These are phyloP conservation scores for Daldinia sp. DNA, from an alignment of 2,329 filamentous ascomycete species.

Conservation along the genomic window DNA sequence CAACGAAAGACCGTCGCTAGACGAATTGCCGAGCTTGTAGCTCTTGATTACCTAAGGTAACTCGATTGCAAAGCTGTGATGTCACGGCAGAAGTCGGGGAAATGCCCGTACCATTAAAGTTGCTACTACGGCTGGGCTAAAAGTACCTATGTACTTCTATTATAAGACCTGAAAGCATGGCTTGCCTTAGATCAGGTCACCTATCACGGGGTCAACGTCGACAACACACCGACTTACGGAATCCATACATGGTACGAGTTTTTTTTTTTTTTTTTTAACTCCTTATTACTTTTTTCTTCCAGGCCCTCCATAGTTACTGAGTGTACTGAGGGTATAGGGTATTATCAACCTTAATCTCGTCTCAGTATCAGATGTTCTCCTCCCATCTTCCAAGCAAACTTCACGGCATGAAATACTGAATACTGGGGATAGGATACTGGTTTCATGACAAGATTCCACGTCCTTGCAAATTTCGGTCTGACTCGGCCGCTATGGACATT, in stretches of 20 bases:
- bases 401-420: neutral
- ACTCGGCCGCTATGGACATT: conserved; percentile 34
- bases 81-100: conserved; percentile 21
- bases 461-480: conserved; percentile 25
- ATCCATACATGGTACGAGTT: neutral
- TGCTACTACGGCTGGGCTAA: too few species aligned
- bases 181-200: neutral
- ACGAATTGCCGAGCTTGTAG: neutral
- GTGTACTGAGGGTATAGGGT: neutral
- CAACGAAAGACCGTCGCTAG: neutral
- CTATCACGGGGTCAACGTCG: neutral
- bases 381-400: neutral
- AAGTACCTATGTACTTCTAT: conserved; percentile 4
- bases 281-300: neutral
- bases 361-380: neutral
- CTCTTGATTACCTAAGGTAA: conserved; percentile 12
- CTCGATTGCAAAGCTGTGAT: conserved; percentile 22
- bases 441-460: neutral
- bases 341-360: neutral
- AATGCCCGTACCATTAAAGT: neutral
- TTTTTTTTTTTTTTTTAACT: neutral
- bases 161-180: neutral
- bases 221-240: neutral
- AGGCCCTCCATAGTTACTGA: neutral
- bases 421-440: too few species aligned